Evolutionary conservation across 495 filamentous ascomycete genomes (phyloP).

Genomic region (Thermochaetoides thermophila): DNA sequence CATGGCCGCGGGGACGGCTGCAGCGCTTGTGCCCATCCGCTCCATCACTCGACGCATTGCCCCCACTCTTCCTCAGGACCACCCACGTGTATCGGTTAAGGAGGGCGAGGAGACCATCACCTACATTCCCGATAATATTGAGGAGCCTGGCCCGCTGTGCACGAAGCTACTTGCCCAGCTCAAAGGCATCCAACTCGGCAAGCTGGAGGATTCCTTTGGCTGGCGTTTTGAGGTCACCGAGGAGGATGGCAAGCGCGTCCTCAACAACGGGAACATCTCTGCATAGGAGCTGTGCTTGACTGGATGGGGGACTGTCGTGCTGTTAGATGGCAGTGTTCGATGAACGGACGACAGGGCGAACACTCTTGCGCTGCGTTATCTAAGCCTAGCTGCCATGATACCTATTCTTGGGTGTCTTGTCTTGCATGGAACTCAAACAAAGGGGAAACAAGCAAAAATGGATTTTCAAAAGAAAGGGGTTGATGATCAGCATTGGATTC

Average conservation of each 20-base stretch:
- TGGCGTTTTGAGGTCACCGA: conserved; percentile 50
- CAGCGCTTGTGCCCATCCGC: conserved; percentile 77
- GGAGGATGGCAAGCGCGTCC: conserved; percentile 28
- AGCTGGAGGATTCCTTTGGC: conserved; percentile 55
- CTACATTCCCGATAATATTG: conserved; percentile 44
- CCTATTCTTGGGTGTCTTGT: no score
- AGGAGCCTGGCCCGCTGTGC: conserved; percentile 56
- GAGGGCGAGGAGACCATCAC: conserved; percentile 45
- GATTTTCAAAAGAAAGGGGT: no score
- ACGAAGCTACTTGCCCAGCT: conserved; percentile 56
- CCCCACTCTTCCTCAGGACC: conserved; percentile 26
- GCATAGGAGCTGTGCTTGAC: no score
- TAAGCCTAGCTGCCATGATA: no score
- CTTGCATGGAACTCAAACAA: no score
- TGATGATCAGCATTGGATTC: no score
- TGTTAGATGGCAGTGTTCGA: no score
- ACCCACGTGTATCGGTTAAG: conserved; percentile 19
- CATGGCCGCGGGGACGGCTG: conserved; percentile 84
- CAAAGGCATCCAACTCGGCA: conserved; percentile 73
- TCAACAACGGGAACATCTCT: no score
- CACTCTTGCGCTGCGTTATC: no score
- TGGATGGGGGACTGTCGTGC: no score
- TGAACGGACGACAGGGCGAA: no score
- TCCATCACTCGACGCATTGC: conserved; percentile 55
- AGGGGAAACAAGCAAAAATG: no score